Conservation (phyloP, 164 flowering plant species). For the Kalanchoe fedtschenkoi region DNA sequence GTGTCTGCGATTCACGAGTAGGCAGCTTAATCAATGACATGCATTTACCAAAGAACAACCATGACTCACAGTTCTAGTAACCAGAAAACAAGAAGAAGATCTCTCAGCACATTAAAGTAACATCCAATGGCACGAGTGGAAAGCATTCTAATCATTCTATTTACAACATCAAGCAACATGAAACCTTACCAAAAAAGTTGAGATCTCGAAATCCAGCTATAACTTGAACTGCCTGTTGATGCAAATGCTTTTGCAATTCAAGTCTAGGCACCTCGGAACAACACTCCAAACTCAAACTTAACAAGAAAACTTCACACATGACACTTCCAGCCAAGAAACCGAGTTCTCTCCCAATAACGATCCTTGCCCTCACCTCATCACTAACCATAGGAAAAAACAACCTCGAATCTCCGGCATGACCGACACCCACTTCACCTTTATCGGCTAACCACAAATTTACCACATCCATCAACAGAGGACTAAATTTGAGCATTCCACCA, state of each 20-base stretch:
- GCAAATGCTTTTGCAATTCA: conserved; percentile 31
- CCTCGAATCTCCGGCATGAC: no score
- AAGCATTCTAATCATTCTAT: neutral
- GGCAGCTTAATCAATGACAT: conserved; percentile 6
- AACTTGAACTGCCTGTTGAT: conserved; percentile 24
- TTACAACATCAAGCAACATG: neutral
- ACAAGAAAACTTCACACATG: conserved; percentile 26
- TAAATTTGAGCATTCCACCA: conserved; percentile 10
- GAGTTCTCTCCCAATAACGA: conserved; percentile 18
- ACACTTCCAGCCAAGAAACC: conserved; percentile 33
- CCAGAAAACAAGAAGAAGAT: neutral
- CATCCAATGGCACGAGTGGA: no score
- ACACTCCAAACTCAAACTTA: conserved; percentile 37
- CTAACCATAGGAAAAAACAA: conserved; percentile 18
- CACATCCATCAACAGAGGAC: conserved; percentile 13
- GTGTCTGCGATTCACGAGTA: conserved; percentile 15
- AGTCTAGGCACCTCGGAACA: conserved; percentile 10
- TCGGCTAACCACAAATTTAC: conserved; percentile 16
- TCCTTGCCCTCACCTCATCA: conserved; percentile 13
- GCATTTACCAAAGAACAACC: no score
- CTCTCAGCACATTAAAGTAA: no score
- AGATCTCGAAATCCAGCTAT: conserved; percentile 34
- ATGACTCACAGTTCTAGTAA: neutral
- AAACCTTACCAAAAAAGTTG: conserved; percentile 41
- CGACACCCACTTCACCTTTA: no score